These are phyloP conservation scores for Dryas drummondii DNA, from an alignment of 306 rosid genomes.

Conservation along the genomic window DNA sequence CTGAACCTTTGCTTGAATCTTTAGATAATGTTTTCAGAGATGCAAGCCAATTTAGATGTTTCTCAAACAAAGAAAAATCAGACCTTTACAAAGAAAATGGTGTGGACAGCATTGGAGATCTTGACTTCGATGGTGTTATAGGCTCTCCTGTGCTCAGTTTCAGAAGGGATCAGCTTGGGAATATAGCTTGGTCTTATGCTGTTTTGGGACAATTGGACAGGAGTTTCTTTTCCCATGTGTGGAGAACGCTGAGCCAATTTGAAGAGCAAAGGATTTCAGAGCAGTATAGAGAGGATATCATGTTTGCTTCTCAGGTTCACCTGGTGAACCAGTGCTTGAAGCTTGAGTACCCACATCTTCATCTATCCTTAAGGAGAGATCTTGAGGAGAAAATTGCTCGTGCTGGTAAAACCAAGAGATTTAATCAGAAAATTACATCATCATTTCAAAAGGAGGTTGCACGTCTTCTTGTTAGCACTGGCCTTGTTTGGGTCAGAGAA, in stretches of 20 bases:
- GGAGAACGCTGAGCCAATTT: slow-evolving; percentile 62
- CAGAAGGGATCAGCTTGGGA: slow-evolving; percentile 73
- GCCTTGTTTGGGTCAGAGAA: slow-evolving; percentile 82
- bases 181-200: slow-evolving; percentile 89
- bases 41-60: slow-evolving; percentile 46
- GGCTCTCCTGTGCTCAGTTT: slow-evolving; percentile 52
- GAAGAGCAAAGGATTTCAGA: slow-evolving; percentile 80
- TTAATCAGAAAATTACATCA: slow-evolving; percentile 71
- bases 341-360: slow-evolving; percentile 75
- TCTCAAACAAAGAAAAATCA: slow-evolving; percentile 26
- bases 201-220: slow-evolving; percentile 73
- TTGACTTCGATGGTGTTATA: slow-evolving; percentile 34
- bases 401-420: slow-evolving; percentile 73
- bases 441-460: slow-evolving; percentile 87
- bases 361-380: slow-evolving; percentile 50
- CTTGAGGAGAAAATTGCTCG: slow-evolving; percentile 62
- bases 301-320: slow-evolving; percentile 87
- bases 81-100: slow-evolving; percentile 27
- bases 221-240: slow-evolving; percentile 58
- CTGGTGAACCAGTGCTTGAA: slow-evolving; percentile 88
- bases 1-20: slow-evolving; percentile 57
- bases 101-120: slow-evolving; percentile 25
- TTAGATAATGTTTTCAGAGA: slow-evolving; percentile 53
- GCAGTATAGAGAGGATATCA: slow-evolving; percentile 74
- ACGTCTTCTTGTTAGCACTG: slow-evolving; percentile 74